A percentile compares a stretch with the other conserved stretches of the same genome.
Conservation (phyloP, 306 rosid genomes). For the Hylodesmum podocarpum region DNA sequence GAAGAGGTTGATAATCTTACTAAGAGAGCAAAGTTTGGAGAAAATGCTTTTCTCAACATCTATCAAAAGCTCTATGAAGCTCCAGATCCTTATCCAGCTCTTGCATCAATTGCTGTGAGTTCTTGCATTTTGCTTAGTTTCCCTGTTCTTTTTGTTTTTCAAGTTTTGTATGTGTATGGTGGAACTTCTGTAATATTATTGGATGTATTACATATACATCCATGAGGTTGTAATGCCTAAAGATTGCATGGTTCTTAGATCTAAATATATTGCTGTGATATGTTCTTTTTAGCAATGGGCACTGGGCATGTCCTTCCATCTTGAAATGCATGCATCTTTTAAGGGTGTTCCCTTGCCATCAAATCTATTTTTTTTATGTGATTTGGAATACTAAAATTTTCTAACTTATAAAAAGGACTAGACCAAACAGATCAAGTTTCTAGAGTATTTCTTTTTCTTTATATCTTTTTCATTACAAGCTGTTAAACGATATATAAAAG, state of each 20-base stretch:
- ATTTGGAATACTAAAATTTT: too few species aligned
- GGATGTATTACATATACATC: background rate
- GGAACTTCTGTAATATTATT: background rate
- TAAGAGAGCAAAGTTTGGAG: slow-evolving; percentile 94
- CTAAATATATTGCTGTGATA: background rate
- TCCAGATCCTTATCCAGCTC: slow-evolving; percentile 95
- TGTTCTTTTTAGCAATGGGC: background rate
- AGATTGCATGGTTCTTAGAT: background rate
- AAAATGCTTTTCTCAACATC: slow-evolving; percentile 95
- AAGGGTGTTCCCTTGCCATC: background rate
- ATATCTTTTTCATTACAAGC: too few species aligned
- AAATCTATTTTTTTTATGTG: background rate
- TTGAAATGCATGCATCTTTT: background rate
- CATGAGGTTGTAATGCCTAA: background rate
- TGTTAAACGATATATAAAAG: too few species aligned
- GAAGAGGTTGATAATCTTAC: slow-evolving; percentile 98
- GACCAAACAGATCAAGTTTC: too few species aligned
- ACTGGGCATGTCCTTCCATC: background rate
- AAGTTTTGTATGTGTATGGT: background rate
- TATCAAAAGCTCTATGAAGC: slow-evolving; percentile 97
- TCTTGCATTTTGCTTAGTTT: slow-evolving; percentile 26
- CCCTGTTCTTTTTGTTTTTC: background rate
- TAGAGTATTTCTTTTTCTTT: too few species aligned
- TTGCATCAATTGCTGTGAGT: slow-evolving; percentile 89
- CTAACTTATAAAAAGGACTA: too few species aligned